Base-by-base conservation (phyloP, 2,329 filamentous ascomycete species). In the Fusarium compactum region DNA sequence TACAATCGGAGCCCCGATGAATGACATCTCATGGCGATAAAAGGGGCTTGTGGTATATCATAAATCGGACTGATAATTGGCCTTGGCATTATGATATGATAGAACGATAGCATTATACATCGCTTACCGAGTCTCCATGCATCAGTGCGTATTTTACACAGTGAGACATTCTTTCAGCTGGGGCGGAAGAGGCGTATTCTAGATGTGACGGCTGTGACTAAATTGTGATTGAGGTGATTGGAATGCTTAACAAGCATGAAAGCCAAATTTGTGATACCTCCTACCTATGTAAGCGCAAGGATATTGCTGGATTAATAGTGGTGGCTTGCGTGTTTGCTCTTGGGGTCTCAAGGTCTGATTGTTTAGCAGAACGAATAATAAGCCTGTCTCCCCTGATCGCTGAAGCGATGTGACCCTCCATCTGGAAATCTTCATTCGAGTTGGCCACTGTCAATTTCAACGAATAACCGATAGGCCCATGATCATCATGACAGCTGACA, bases 161-260 rank as follows among this genome's bases (percentile, higher is more conserved):
- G 20, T 25, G 18, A 44, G 34, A 58, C n/a, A 59, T 51, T 38
- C 34, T 38, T n/a, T 44, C 38, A 56, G 40, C 25, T 58, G 51
- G 40, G 24, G 51, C 20, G 22, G 30, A 57, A 43, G 25, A 47
- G 32, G 52, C 60, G 44, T 34, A 51, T 25, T 66, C 43, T 20
- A 34, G 46, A 34, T 54, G 66, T 54, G 54, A 47, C 46, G 57
- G 38, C 27, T 51, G 62, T 65, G 62, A 59, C 41, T 41, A 10
- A 55, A 48, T 24, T 69, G 62, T 69, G 65, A 57, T 52, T n/a
- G 15, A 20, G 50, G 57, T 62, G 58, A 58, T 46, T 46, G 46
- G 53, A 67, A 71, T 59, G 53, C 25, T 57, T 30, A 29, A 47
- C 34, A 63, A 22, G 63, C 53, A 55, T 50, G 29, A 22, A 53